Evolutionary conservation across 2,329 filamentous ascomycete genomes (phyloP), one percentile per base, ranked within the genome.

Genomic region (Emericellopsis atlantica): DNA sequence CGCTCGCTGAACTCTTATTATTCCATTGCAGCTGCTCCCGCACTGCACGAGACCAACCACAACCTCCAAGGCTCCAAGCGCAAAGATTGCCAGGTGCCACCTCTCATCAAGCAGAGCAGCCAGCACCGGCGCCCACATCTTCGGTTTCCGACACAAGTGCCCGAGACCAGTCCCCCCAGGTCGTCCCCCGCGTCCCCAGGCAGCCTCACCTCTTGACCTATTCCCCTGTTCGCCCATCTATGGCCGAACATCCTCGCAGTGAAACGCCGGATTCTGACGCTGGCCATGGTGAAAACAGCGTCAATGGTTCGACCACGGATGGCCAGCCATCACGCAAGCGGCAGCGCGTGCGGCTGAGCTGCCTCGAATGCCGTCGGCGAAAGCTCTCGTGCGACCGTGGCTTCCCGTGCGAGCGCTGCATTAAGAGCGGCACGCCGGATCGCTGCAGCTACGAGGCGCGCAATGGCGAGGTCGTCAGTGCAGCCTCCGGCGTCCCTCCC

Each of bases 361-460:
- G 74, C 46, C 65, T 78, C 34, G 74, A 77, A 49, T 79, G 74
- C 49, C 70, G 74, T 34, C 66, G 74, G 41, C 65, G 74, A 42
- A 79, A 79, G 60, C 62, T 78, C 32, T 77, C 73, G 22, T 79
- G 74, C 54, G 75, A 77, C 55, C 65, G 74, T 45, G 74, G 74
- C 52, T 67, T 76, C 49, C 74, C 74, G 21, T 79, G 74, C 51
- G 72, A 76, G 55, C 69, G 74, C 37, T 79, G 74, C 55, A 66
- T 77, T 55, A 77, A 76, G 58, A 76, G 72, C 45, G 73, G 72
- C 49, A 78, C 73, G 23, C 67, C 73, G 16, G 74, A 76, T 40
- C 66, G 69, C 14, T 78, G 74, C 57, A 73, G 68, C 46, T 78
- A 77, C 51, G 74, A 78, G 55, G 69, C 71, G 24, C 72, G 66